These are phyloP conservation scores for Camellia lanceoleosa DNA, from an alignment of 148 eudicot genomes.

Conservation along the genomic window DNA sequence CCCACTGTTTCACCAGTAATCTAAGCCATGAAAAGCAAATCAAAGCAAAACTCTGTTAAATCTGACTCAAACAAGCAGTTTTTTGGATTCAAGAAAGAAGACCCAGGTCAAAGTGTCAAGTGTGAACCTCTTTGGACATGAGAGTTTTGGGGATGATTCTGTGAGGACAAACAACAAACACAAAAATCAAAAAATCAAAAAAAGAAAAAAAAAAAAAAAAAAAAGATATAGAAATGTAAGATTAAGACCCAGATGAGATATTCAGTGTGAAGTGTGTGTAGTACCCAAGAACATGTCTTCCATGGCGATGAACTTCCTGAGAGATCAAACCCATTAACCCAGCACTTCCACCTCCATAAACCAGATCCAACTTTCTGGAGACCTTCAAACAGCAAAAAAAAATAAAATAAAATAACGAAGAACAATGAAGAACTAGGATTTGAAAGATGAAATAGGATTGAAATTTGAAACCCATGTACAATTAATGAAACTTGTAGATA, in stretches of 20 bases:
- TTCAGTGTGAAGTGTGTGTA: too few species aligned
- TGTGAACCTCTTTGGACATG: constrained; percentile 50
- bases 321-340: constrained; percentile 82
- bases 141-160: constrained; percentile 48
- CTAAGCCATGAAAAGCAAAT: constrained; percentile 18
- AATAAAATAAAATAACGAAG: background rate
- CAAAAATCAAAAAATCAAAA: background rate
- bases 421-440: too few species aligned
- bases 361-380: constrained; percentile 55
- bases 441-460: background rate
- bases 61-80: too few species aligned
- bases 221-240: background rate
- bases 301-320: constrained; percentile 64
- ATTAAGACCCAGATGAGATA: background rate
- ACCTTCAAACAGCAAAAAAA: constrained; percentile 33
- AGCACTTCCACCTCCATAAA: constrained; percentile 80
- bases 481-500: background rate
- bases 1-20: constrained; percentile 64
- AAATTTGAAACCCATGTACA: background rate
- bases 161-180: background rate
- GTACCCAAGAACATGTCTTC: constrained; percentile 76
- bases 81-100: background rate
- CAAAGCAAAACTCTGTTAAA: background rate
- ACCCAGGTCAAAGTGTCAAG: background rate
- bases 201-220: background rate